A percentile compares a stretch with the other conserved stretches of the same genome.
Evolutionary conservation across 2,329 filamentous ascomycete genomes (phyloP).

Genomic region (Claviceps digitariae): DNA sequence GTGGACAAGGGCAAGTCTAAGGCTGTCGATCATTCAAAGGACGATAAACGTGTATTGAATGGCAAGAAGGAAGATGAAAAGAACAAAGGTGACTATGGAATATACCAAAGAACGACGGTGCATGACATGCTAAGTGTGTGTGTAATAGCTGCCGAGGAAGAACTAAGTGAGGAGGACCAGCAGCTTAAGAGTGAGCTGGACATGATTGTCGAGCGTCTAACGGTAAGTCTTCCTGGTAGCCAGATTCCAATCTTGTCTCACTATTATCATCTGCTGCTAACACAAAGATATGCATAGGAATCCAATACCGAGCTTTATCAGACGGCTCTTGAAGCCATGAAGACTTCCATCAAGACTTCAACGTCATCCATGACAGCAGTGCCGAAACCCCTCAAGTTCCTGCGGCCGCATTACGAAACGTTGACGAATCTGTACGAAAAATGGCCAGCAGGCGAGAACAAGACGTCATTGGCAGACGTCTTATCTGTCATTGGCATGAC

Average conservation of each 20-base stretch:
- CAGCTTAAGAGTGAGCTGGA: slow-evolving; percentile 97
- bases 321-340: slow-evolving; percentile 87
- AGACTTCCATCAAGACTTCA: slow-evolving; percentile 96
- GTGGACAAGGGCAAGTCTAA: slow-evolving; percentile 96
- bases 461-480: slow-evolving; percentile 84
- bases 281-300: slow-evolving; percentile 45
- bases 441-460: slow-evolving; percentile 75
- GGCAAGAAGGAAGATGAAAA: slow-evolving; percentile 67
- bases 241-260: background rate
- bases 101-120: slow-evolving; percentile 3
- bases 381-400: slow-evolving; percentile 94
- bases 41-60: slow-evolving; percentile 56
- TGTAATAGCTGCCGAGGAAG: slow-evolving; percentile 45
- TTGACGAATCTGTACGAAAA: slow-evolving; percentile 78
- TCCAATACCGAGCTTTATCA: slow-evolving; percentile 79
- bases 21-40: slow-evolving; percentile 56
- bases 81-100: slow-evolving; percentile 29
- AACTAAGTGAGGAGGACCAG: slow-evolving; percentile 95
- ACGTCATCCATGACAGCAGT: slow-evolving; percentile 99
- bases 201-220: slow-evolving; percentile 92
- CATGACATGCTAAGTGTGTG: slow-evolving; percentile 11
- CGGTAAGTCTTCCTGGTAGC: slow-evolving; percentile 36
- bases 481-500: slow-evolving; percentile 98
- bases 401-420: slow-evolving; percentile 89
- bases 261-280: background rate